A percentile compares a stretch with the other conserved stretches of the same genome.
Evolutionary conservation across 768 basidiomycete genomes (phyloP).

Genomic region (Rhodotorula taiwanensis): DNA sequence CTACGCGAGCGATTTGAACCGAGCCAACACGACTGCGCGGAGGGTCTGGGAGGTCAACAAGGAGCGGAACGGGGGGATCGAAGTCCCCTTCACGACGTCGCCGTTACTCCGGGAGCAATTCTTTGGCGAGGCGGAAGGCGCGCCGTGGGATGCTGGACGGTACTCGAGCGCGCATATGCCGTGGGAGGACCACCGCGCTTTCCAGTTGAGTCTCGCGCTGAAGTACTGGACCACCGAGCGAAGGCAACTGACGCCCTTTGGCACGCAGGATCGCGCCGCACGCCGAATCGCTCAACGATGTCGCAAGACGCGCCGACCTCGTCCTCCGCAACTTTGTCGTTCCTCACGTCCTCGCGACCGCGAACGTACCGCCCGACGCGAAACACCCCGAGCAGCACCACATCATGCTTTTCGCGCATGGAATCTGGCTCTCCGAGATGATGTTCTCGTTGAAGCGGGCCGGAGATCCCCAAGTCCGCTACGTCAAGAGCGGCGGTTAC

Average conservation of each 20-base stretch:
- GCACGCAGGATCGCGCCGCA: constrained; percentile 38
- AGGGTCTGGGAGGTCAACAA: constrained; percentile 27
- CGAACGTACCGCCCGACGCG: not conserved
- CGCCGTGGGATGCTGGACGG: constrained; percentile 31
- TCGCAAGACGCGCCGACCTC: constrained; percentile 44
- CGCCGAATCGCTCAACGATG: constrained; percentile 48
- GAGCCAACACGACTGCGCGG: constrained; percentile 47
- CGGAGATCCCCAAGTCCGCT: constrained; percentile 13
- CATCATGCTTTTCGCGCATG: constrained; percentile 48
- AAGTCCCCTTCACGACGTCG: constrained; percentile 14
- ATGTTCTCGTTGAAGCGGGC: constrained; percentile 42
- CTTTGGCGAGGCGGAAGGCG: constrained; percentile 47
- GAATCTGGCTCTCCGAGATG: constrained; percentile 48
- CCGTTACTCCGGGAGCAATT: constrained; percentile 47
- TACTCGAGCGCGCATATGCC: constrained; percentile 26
- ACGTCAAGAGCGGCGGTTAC: constrained; percentile 37
- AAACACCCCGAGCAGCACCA: constrained; percentile 30
- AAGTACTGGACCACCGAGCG: no score
- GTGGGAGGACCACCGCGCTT: constrained; percentile 41
- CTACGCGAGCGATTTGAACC: constrained; percentile 46
- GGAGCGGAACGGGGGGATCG: not conserved
- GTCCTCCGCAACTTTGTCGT: constrained; percentile 46
- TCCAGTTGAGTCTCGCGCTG: constrained; percentile 24
- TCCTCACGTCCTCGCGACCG: constrained; percentile 42
- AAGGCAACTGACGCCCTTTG: not conserved